These are phyloP conservation scores for Taphrina wiesneri DNA, from an alignment of 1,139 yeast genomes.

Conservation along the genomic window DNA sequence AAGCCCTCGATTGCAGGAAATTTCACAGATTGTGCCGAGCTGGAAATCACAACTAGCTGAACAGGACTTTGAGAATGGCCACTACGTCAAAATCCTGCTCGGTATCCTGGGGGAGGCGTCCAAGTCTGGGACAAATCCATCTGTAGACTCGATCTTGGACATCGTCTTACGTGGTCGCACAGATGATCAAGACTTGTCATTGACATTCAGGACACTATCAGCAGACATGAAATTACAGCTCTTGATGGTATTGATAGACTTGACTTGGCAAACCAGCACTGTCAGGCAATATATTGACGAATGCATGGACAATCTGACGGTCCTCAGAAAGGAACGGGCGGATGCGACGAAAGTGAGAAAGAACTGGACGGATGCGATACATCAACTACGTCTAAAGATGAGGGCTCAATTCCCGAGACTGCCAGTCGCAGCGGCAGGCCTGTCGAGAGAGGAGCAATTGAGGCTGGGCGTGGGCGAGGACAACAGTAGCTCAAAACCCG, in stretches of 20 bases:
- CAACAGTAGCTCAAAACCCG: background rate
- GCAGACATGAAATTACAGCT: constrained; percentile 56
- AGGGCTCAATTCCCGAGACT: constrained; percentile 22
- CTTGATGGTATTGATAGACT: constrained; percentile 58
- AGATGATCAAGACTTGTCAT: constrained; percentile 53
- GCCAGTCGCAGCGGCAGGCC: background rate
- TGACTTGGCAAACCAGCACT: constrained; percentile 59
- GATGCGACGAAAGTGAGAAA: constrained; percentile 69
- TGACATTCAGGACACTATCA: constrained; percentile 53
- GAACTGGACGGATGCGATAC: constrained; percentile 37
- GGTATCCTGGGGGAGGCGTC: constrained; percentile 59
- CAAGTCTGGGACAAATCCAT: constrained; percentile 48
- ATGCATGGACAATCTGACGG: constrained; percentile 65
- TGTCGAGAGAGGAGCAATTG: constrained; percentile 17
- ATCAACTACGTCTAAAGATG: constrained; percentile 16
- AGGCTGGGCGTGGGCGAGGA: background rate
- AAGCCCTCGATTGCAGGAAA: background rate
- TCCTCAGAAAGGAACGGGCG: constrained; percentile 64
- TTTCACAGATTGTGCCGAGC: constrained; percentile 41
- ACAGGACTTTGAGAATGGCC: constrained; percentile 77
- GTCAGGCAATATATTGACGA: constrained; percentile 69
- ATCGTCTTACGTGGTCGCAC: constrained; percentile 35
- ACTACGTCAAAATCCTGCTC: constrained; percentile 75
- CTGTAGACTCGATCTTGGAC: constrained; percentile 61
- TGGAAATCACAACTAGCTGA: constrained; percentile 79